Evolutionary conservation across 2,329 filamentous ascomycete species (phyloP).

Genomic region (Cadophora luteo-olivacea): DNA sequence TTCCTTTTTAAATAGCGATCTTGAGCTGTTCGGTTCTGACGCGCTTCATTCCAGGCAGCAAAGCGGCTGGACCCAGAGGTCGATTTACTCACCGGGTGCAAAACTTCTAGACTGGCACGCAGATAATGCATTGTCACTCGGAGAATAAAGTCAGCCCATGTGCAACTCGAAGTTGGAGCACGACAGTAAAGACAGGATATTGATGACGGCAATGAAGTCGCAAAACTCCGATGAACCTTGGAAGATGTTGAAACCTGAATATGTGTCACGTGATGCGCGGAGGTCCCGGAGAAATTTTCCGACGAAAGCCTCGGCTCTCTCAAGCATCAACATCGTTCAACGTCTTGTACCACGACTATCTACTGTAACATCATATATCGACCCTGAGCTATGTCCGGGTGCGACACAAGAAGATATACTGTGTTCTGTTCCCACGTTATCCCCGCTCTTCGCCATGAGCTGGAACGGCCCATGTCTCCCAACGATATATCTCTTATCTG

Average conservation of each 20-base stretch:
- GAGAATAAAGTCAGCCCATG: neutral
- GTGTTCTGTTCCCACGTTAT: neutral
- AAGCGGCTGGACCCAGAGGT: neutral
- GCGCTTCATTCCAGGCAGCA: constrained; percentile 4
- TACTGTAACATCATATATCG: neutral
- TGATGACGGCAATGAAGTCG: neutral
- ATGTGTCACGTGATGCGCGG: neutral
- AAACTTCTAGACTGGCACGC: neutral
- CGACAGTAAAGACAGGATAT: neutral
- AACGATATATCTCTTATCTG: neutral
- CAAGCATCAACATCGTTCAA: neutral
- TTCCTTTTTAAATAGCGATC: neutral
- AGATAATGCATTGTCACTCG: neutral
- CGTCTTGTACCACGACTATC: neutral
- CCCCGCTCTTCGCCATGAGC: neutral
- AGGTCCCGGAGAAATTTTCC: neutral
- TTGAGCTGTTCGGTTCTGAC: neutral
- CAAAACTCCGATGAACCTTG: neutral
- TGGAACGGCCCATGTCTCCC: neutral
- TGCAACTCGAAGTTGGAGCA: neutral
- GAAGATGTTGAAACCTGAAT: neutral
- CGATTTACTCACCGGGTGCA: constrained; percentile 2
- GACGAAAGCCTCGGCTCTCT: neutral
- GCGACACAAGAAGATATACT: neutral
- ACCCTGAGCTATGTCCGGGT: neutral